Evolutionary conservation across 768 basidiomycete species (phyloP), one percentile per base, ranked within the genome.

Genomic region (Naematelia aurantialba): DNA sequence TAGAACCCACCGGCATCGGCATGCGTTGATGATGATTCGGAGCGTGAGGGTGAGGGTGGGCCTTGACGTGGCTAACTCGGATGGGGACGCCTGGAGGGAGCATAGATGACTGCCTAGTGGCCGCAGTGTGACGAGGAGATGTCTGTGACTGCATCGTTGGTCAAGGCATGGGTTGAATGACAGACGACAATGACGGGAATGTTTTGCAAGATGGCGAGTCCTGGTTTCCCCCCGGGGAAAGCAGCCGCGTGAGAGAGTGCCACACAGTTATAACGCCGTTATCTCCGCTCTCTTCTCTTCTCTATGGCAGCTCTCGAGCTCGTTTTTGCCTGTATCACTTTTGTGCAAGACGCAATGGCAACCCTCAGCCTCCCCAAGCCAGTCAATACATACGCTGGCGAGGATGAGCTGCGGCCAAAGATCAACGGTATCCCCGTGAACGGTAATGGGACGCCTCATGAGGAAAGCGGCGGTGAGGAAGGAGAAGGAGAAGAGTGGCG

Each of bases 401-500:
- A 73, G 55, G 70, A 74, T 57, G 66, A 68, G 56, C 62, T 69
- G 8, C 42, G 67, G 46, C 64, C 56, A 45, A 59, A 62, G 45
- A 21, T 56, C 8, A 66, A 68, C 53, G 66, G 60, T 24, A 45
- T 48, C n/a, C 61, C 62, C 27, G 62, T 57, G 0, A 62, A 70
- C 22, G 70, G 63, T 2, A 58, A 61, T 24, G 66, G 60, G 8
- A 46, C 25, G 2, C 47, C 27, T 1, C 53, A 45, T 19, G 61
- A 25, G 17, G 53, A 61, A 14, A 80, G 73, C 26, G 80, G 64
- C 27, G 65, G 82, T 46, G 75, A 76, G 13, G 80, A 81, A 19
- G 80, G 80, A 73, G 63, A 82, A 31, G 74, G 76, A 14, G 79
- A 80, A 26, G 79, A 81, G 45, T 78, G 75, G 29, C 62, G 75